A percentile compares a stretch with the other conserved stretches of the same genome.
Evolutionary conservation across 192 early-diverging fungal species (phyloP).

Genomic region (Entomortierella parvispora): DNA sequence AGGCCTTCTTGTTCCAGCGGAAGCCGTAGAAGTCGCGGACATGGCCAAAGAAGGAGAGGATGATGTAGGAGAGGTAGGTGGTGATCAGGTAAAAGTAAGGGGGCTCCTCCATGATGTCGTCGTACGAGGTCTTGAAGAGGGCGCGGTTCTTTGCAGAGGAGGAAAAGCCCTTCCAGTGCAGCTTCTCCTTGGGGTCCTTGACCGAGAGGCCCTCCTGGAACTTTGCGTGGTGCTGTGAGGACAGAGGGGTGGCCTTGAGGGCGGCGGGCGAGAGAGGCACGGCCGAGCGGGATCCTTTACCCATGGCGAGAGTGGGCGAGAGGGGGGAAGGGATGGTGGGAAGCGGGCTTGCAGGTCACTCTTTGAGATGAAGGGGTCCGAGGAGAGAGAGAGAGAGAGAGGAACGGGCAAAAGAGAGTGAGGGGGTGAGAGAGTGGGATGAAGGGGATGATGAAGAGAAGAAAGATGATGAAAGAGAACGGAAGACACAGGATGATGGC

Average conservation of each 20-base stretch:
- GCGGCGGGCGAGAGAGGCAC: slow-evolving; percentile 34
- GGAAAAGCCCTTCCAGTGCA: slow-evolving; percentile 52
- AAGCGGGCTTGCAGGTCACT: background rate
- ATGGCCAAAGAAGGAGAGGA: slow-evolving; percentile 94
- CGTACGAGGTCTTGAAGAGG: slow-evolving; percentile 49
- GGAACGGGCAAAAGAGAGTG: background rate
- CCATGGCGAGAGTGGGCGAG: slow-evolving; percentile 19
- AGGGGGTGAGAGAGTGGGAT: too few species aligned
- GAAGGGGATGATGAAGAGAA: background rate
- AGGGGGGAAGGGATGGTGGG: background rate
- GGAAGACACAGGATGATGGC: background rate
- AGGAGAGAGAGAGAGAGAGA: background rate
- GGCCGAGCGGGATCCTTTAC: slow-evolving; percentile 49
- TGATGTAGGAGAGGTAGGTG: slow-evolving; percentile 94
- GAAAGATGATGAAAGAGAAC: background rate
- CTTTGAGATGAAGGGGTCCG: background rate
- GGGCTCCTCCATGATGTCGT: slow-evolving; percentile 68
- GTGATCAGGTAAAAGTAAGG: slow-evolving; percentile 88
- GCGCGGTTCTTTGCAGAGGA: slow-evolving; percentile 46
- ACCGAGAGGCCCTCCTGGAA: slow-evolving; percentile 50
- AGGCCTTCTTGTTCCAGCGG: slow-evolving; percentile 76
- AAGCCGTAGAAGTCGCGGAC: slow-evolving; percentile 92
- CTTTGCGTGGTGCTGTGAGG: slow-evolving; percentile 53
- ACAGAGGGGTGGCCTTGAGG: slow-evolving; percentile 53
- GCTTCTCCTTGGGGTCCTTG: slow-evolving; percentile 52